Conservation (phyloP, 352 stramenopile species). For the Stramenopiles sp. region DNA sequence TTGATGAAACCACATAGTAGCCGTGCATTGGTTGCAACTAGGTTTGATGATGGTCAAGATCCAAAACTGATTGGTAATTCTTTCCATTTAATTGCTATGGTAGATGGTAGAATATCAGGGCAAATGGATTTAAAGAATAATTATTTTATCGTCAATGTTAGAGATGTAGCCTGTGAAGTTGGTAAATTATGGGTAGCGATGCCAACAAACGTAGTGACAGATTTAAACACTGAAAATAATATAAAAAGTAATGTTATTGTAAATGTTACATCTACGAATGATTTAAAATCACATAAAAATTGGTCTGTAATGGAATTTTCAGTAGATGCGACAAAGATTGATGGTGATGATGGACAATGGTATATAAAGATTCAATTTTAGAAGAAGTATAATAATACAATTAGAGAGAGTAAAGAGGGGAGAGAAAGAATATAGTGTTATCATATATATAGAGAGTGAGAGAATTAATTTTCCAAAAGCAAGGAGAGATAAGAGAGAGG, state of each 20-base stretch:
- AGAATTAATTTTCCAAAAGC: too few relatives aligned
- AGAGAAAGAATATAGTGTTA: too few relatives aligned
- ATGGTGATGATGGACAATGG: background rate
- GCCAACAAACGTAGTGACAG: background rate
- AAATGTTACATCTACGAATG: background rate
- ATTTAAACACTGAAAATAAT: background rate
- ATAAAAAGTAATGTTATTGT: background rate
- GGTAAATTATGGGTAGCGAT: slow-evolving; percentile 1
- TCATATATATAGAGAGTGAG: too few relatives aligned
- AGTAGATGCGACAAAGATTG: background rate
- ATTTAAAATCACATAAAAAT: background rate
- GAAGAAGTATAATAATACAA: too few relatives aligned
- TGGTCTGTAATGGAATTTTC: background rate
- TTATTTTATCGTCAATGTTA: background rate
- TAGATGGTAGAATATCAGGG: background rate
- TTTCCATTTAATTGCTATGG: slow-evolving; percentile 6
- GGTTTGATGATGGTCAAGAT: background rate
- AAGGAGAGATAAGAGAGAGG: too few relatives aligned
- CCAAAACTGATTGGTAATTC: background rate
- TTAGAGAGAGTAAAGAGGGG: too few relatives aligned
- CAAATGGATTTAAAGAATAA: background rate
- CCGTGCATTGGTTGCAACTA: background rate
- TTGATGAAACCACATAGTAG: background rate
- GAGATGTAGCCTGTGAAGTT: background rate
- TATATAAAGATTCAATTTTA: slow-evolving; percentile 4